phyloP scores from a whole-genome alignment of 805 yeast genomes.

The Teunomyces funiuensis region DNA sequence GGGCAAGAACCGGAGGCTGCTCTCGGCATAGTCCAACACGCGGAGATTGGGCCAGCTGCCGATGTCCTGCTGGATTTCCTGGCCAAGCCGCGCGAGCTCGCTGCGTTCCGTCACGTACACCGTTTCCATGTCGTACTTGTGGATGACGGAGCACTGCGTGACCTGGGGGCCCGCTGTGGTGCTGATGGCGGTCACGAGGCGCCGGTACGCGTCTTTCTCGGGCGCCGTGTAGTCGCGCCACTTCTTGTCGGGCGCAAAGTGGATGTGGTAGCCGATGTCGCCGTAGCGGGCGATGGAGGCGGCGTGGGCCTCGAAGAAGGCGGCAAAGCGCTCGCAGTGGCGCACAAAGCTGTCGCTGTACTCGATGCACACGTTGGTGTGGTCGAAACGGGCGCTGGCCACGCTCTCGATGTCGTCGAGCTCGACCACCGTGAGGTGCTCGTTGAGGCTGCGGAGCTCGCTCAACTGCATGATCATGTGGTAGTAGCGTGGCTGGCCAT shows the following conservation, averaged over 20 bases:
- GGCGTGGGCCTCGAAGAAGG: slow-evolving; percentile 20
- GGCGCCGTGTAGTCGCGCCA: slow-evolving; percentile 30
- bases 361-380: slow-evolving; percentile 31
- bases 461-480: slow-evolving; percentile 26
- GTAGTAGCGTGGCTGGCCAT: slow-evolving; percentile 28
- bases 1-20: slow-evolving; percentile 37
- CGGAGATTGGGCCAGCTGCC: slow-evolving; percentile 33
- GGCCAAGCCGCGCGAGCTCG: slow-evolving; percentile 32
- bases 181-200: slow-evolving; percentile 23
- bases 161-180: slow-evolving; percentile 28
- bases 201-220: slow-evolving; percentile 25
- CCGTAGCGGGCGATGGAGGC: slow-evolving; percentile 14
- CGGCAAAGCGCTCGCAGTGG: slow-evolving; percentile 20
- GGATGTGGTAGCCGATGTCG: slow-evolving; percentile 35
- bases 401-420: slow-evolving; percentile 17
- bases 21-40: slow-evolving; percentile 38
- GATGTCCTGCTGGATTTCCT: slow-evolving; percentile 39
- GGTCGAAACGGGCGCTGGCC: slow-evolving; percentile 17
- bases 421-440: slow-evolving; percentile 19
- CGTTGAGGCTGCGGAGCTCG: slow-evolving; percentile 20
- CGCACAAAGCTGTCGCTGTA: slow-evolving; percentile 29
- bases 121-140: slow-evolving; percentile 35
- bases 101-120: slow-evolving; percentile 34
- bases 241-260: slow-evolving; percentile 29
- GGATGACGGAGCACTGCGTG: slow-evolving; percentile 38